phyloP scores from a whole-genome alignment of 2,329 filamentous ascomycete genomes.

The Ophiocordyceps unilateralis region DNA sequence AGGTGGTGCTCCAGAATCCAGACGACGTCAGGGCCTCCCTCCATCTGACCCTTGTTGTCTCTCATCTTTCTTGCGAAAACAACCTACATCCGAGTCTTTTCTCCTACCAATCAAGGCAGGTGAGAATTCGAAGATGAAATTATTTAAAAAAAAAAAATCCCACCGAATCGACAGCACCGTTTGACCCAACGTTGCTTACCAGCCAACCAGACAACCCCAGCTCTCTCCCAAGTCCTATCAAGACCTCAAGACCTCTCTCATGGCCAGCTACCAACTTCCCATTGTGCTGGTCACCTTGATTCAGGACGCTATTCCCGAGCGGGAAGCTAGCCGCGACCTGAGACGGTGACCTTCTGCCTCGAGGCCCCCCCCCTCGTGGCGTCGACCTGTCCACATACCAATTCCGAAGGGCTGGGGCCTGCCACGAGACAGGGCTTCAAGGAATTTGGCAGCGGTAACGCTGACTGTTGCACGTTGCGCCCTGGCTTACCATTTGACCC shows the following conservation, averaged over 20 bases:
- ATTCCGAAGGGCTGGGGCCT: background rate
- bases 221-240: too few species aligned
- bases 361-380: background rate
- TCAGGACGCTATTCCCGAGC: background rate
- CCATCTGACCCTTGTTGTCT: too few species aligned
- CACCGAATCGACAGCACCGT: too few species aligned
- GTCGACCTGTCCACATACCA: background rate
- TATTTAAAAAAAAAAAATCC: too few species aligned
- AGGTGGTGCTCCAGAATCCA: too few species aligned
- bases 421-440: background rate
- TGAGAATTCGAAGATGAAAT: too few species aligned
- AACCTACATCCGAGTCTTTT: too few species aligned
- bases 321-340: background rate
- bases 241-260: background rate
- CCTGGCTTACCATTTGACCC: background rate
- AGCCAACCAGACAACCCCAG: too few species aligned
- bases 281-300: background rate
- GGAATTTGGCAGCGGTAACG: background rate
- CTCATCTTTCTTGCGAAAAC: too few species aligned
- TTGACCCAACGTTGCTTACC: too few species aligned
- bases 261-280: background rate
- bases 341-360: background rate
- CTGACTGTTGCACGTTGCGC: background rate
- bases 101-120: too few species aligned
- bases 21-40: too few species aligned